A percentile compares a stretch with the other conserved stretches of the same genome.
These are phyloP conservation scores for Sistotremastrum niveocremeum DNA, from an alignment of 768 basidiomycete species.

Conservation along the genomic window DNA sequence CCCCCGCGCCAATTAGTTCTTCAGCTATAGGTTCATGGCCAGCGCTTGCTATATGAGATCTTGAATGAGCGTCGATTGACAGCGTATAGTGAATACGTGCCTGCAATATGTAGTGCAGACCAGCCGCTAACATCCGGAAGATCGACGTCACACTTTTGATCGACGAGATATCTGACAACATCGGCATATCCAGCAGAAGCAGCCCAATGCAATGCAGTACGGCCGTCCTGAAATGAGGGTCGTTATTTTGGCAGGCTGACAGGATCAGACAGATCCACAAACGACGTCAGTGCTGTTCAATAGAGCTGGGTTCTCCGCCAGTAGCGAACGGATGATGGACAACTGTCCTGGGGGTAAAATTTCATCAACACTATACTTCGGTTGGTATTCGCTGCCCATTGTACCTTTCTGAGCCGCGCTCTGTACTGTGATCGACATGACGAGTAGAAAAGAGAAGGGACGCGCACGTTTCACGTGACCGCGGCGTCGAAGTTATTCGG, in stretches of 20 bases:
- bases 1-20: constrained; percentile 71
- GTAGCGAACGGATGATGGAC: constrained; percentile 50
- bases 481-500: not conserved
- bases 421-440: constrained; percentile 42
- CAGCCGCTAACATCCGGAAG: constrained; percentile 54
- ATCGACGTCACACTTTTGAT: constrained; percentile 57
- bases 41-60: constrained; percentile 48
- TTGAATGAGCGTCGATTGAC: not conserved
- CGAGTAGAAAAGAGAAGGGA: not conserved
- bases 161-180: constrained; percentile 53
- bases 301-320: constrained; percentile 46
- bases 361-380: not conserved
- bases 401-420: constrained; percentile 58
- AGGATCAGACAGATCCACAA: constrained; percentile 1
- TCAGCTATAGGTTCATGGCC: constrained; percentile 63
- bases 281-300: constrained; percentile 55
- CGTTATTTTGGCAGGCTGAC: not conserved
- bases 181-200: constrained; percentile 61
- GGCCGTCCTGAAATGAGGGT: constrained; percentile 41
- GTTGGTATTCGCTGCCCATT: constrained; percentile 7
- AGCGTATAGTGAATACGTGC: constrained; percentile 21
- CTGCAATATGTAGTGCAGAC: constrained; percentile 71
- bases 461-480: constrained; percentile 1
- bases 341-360: constrained; percentile 40
- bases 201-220: constrained; percentile 81